Evolutionary conservation across 352 stramenopile species (phyloP).

Genomic region (Pythium sp.): DNA sequence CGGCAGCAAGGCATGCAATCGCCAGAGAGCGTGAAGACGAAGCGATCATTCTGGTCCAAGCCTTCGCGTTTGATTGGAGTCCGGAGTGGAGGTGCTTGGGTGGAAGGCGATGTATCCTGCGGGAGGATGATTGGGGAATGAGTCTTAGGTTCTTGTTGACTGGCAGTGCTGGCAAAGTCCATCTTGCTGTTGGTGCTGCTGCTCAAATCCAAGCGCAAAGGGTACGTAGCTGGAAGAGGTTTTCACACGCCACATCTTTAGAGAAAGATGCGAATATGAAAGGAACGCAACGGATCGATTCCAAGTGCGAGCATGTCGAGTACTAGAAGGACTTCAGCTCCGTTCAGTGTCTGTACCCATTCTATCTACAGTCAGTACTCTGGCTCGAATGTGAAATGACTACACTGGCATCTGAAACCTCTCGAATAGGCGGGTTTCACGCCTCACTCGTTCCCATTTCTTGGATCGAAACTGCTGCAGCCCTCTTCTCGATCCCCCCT

Average conservation of each 20-base stretch:
- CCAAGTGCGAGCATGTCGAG: too few relatives aligned
- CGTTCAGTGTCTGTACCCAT: not conserved
- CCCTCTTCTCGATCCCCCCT: not conserved
- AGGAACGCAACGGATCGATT: not conserved
- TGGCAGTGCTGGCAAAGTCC: not conserved
- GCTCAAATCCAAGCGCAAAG: not conserved
- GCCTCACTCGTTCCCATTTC: not conserved
- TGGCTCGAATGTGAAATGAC: not conserved
- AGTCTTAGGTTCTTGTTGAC: not conserved
- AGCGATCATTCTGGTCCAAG: constrained; percentile 1
- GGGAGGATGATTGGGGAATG: constrained; percentile 14
- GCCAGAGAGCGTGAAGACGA: not conserved
- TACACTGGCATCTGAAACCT: not conserved
- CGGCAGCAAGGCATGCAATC: not conserved
- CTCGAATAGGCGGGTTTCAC: not conserved
- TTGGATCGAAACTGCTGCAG: constrained; percentile 1
- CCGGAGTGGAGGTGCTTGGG: not conserved
- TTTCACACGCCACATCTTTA: not conserved
- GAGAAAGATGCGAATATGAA: not conserved
- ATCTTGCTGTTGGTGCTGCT: not conserved
- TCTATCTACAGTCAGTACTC: not conserved
- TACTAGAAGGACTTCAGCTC: too few relatives aligned
- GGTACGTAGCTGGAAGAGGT: too few relatives aligned
- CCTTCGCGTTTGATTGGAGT: not conserved
- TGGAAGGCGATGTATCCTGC: constrained; percentile 1